A percentile compares a stretch with the other conserved stretches of the same genome.
These are phyloP conservation scores for Hanseniaspora pseudoguilliermondii DNA, from an alignment of 805 yeast species.

Conservation along the genomic window DNA sequence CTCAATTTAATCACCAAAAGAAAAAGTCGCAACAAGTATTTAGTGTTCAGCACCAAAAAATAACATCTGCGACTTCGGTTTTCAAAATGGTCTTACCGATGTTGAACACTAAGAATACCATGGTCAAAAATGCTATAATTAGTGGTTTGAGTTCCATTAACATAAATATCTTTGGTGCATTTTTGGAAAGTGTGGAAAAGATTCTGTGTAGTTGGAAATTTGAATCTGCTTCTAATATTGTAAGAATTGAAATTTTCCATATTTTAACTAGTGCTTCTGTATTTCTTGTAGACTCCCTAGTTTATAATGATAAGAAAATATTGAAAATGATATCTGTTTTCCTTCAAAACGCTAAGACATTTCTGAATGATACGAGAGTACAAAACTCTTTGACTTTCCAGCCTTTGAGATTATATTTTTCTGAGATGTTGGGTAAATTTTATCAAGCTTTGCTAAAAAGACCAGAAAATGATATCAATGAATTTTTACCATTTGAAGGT, in stretches of 20 bases:
- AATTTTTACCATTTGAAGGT: conserved; percentile 76
- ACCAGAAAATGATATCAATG: conserved; percentile 25
- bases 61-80: conserved; percentile 81
- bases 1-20: conserved; percentile 47
- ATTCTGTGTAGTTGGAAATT: conserved; percentile 45
- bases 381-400: conserved; percentile 64
- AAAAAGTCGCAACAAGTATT: conserved; percentile 68
- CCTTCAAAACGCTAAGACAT: conserved; percentile 47
- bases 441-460: conserved; percentile 41
- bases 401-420: conserved; percentile 65
- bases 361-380: conserved; percentile 42
- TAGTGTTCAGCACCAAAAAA: conserved; percentile 77
- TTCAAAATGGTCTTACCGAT: conserved; percentile 80
- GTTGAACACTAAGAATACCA: conserved; percentile 52
- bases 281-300: conserved; percentile 38
- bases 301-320: conserved; percentile 57
- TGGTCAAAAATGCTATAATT: conserved; percentile 76
- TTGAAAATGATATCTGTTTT: conserved; percentile 49
- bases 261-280: conserved; percentile 58
- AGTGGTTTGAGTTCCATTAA: conserved; percentile 80
- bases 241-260: conserved; percentile 68
- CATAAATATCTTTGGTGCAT: conserved; percentile 72
- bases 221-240: conserved; percentile 29
- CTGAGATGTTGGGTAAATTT: conserved; percentile 68
- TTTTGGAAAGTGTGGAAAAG: conserved; percentile 62